phyloP scores from a whole-genome alignment of 805 yeast species.

The Millerozyma acaciae region DNA sequence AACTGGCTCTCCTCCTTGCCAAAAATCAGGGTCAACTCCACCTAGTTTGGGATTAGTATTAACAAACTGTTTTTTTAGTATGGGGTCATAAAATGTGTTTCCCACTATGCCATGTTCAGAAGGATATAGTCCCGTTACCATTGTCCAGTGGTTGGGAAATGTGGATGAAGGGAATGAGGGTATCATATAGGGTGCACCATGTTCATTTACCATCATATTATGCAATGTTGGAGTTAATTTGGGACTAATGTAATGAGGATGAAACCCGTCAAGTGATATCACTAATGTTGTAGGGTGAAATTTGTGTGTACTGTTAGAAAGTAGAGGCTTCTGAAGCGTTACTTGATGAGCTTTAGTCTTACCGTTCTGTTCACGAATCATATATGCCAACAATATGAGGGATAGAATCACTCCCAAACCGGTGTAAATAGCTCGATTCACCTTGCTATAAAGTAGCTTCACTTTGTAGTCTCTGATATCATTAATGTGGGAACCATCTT shows the following conservation, averaged over 20 bases:
- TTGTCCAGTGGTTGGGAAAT: constrained; percentile 89
- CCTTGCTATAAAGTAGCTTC: constrained; percentile 19
- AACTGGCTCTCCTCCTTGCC: constrained; percentile 84
- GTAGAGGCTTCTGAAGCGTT: constrained; percentile 4
- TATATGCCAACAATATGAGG: constrained; percentile 1
- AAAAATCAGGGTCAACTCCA: constrained; percentile 53
- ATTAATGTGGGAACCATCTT: constrained; percentile 9
- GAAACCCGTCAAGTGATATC: constrained; percentile 84
- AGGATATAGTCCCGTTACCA: constrained; percentile 84
- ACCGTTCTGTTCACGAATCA: not conserved
- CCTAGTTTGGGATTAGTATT: constrained; percentile 56
- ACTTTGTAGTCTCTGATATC: constrained; percentile 23
- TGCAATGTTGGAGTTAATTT: constrained; percentile 70
- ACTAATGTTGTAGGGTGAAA: constrained; percentile 79
- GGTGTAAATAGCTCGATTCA: constrained; percentile 13
- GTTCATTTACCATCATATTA: constrained; percentile 46
- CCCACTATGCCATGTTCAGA: constrained; percentile 84
- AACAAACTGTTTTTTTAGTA: constrained; percentile 50
- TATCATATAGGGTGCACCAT: constrained; percentile 75
- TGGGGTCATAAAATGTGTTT: constrained; percentile 71
- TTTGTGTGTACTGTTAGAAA: constrained; percentile 60
- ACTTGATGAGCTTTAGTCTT: not conserved
- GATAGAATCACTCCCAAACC: constrained; percentile 8
- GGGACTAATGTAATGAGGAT: constrained; percentile 76
- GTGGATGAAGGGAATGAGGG: constrained; percentile 90